Percentiles rank a stretch among this genome's conserved stretches.
phyloP scores from a whole-genome alignment of 768 basidiomycete species.

The Crucibulum laeve region DNA sequence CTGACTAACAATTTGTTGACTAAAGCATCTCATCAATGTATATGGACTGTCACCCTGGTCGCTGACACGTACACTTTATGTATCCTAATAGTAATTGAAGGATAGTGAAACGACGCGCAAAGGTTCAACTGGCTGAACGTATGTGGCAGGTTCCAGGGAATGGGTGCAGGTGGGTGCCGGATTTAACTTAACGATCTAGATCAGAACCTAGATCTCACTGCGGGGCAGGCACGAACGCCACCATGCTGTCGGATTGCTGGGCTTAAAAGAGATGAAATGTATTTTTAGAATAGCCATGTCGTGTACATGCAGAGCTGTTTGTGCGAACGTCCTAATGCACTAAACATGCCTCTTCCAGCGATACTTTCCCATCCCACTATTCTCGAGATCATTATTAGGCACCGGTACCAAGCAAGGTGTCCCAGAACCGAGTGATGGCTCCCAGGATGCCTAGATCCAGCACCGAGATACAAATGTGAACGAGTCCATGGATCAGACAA shows the following conservation, averaged over 20 bases:
- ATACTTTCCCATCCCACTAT: background rate
- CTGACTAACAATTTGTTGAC: too few relatives aligned
- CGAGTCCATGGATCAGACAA: background rate
- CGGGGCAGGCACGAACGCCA: too few relatives aligned
- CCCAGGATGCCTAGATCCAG: background rate
- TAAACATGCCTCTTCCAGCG: background rate
- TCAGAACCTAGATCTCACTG: too few relatives aligned
- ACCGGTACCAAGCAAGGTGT: background rate
- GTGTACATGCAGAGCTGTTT: background rate
- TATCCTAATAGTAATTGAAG: background rate
- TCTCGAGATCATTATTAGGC: background rate
- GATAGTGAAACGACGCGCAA: too few relatives aligned
- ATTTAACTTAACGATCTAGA: too few relatives aligned
- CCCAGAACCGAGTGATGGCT: background rate
- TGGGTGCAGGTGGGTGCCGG: too few relatives aligned
- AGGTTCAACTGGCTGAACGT: too few relatives aligned
- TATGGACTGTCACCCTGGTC: background rate
- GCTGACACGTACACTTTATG: constrained; percentile 1
- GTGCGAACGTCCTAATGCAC: background rate
- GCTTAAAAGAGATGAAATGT: too few relatives aligned
- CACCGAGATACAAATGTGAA: background rate
- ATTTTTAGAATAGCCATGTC: too few relatives aligned
- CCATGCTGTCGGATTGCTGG: too few relatives aligned
- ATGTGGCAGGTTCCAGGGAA: too few relatives aligned
- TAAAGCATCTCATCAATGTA: background rate